Evolutionary conservation across 805 yeast genomes (phyloP), one percentile per base, ranked within the genome.

Genomic region (Lipomyces yamadae): DNA sequence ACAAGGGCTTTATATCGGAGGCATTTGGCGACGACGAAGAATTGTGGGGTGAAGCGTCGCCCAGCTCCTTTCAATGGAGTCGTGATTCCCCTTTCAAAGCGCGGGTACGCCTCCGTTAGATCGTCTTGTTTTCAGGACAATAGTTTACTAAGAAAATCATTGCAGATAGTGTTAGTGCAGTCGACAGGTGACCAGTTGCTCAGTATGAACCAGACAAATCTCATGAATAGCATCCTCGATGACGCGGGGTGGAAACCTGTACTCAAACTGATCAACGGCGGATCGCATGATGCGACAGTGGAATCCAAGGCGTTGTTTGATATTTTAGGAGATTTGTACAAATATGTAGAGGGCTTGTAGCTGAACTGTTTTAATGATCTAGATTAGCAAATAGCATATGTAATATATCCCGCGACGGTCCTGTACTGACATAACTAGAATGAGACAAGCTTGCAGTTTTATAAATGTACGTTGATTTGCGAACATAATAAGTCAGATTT

Each of bases 161-260:
- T 7, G 8, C 57, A 68, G 71, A 35, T 82, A 2, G 74, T 79
- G 53, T 72, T 89, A 0, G 73, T 88, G 1, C 91, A 89, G 33
- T 88, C 92, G 5, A 73, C 76, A 4, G 72, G 81, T 18, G 95
- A 90, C 76, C 92, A 89, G 72, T 78, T 90, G 15, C 74, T 90
- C 24, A 78, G 84, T 1, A 63, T 77, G 34, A 77, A 78, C 4
- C 94, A 89, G 72, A 79, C 88, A 0, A 71, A 77, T 2, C 63
- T 75, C 63, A 77, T 88, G 33, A 66, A 53, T 13, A 13, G 58
- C 15, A 39, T 13, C 11, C 53, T 68, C 35, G 30, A 45, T 3
- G n/a, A 32, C 10, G 55, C 61, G 3, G 67, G 63, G 1, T 65
- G 64, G 62, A 33, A 29, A 1, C 35, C 56, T 7, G 67, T 63